Conservation (phyloP, 805 yeast species). For the Spathaspora boniae region DNA sequence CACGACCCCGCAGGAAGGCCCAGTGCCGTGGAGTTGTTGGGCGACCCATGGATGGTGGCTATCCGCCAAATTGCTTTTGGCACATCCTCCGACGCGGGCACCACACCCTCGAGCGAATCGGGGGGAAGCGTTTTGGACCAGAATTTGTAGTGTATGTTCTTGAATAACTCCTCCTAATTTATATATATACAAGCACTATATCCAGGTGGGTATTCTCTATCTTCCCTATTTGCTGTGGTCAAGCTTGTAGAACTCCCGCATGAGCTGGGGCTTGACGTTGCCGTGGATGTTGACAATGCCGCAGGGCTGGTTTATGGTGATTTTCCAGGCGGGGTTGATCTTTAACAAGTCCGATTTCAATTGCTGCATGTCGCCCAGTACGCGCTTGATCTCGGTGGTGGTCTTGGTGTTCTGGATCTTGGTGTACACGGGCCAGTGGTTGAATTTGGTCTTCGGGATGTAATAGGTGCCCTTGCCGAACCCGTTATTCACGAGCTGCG, state of each 20-base stretch:
- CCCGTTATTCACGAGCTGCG: conserved; percentile 29
- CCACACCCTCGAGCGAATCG: conserved; percentile 37
- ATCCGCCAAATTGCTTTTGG: conserved; percentile 70
- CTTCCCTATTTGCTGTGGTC: neutral
- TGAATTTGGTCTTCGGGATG: conserved; percentile 51
- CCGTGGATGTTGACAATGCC: conserved; percentile 42
- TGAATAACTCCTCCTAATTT: conserved; percentile 2
- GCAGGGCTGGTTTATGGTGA: conserved; percentile 29
- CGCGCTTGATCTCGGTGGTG: conserved; percentile 71
- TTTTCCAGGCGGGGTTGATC: conserved; percentile 45
- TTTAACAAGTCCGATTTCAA: conserved; percentile 63
- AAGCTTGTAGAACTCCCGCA: too few relatives aligned
- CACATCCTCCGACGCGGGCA: conserved; percentile 24
- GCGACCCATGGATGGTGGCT: conserved; percentile 85
- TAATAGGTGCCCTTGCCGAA: conserved; percentile 38
- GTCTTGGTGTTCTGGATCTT: conserved; percentile 61
- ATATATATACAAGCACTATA: neutral
- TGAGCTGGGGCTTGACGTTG: too few relatives aligned
- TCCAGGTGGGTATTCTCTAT: neutral
- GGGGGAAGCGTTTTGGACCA: conserved; percentile 7
- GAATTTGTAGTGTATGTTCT: neutral
- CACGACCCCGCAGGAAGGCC: conserved; percentile 80
- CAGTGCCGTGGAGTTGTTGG: conserved; percentile 77
- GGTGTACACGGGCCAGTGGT: conserved; percentile 79
- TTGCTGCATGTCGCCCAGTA: conserved; percentile 64